Percentiles rank a stretch among this genome's conserved stretches.
Conservation (phyloP, 148 eudicot species). For the Pouteria glomerata region DNA sequence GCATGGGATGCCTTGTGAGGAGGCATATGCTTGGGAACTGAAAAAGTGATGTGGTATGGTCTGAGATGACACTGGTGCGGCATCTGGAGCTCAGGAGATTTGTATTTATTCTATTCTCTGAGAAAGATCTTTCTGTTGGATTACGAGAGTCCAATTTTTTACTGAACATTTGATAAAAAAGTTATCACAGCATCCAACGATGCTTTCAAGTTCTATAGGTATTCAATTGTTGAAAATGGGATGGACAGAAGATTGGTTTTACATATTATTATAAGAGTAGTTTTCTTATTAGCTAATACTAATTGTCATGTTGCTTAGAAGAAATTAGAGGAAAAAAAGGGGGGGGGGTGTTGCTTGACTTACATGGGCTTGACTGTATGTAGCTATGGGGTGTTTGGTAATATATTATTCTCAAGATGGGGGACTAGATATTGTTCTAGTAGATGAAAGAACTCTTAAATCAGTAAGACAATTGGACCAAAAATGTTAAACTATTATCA, state of each 20-base stretch:
- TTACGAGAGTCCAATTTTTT: not conserved
- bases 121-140: not conserved
- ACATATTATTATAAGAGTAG: not conserved
- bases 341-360: not conserved
- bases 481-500: too few relatives aligned
- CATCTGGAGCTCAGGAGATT: too few relatives aligned
- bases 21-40: too few relatives aligned
- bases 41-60: too few relatives aligned
- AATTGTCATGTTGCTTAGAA: not conserved
- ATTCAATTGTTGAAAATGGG: not conserved
- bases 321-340: not conserved
- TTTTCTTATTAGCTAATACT: not conserved
- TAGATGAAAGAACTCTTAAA: too few relatives aligned
- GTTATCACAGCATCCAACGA: not conserved
- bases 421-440: too few relatives aligned
- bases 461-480: too few relatives aligned
- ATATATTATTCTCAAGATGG: too few relatives aligned
- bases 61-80: too few relatives aligned
- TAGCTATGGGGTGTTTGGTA: too few relatives aligned
- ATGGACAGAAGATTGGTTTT: slow-evolving; percentile 1
- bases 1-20: too few relatives aligned
- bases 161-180: not conserved
- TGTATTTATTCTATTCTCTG: not conserved
- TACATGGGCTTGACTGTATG: not conserved
- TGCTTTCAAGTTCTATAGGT: not conserved